Evolutionary conservation across 2,329 filamentous ascomycete species (phyloP).

Genomic region (Sporothrix humicola): DNA sequence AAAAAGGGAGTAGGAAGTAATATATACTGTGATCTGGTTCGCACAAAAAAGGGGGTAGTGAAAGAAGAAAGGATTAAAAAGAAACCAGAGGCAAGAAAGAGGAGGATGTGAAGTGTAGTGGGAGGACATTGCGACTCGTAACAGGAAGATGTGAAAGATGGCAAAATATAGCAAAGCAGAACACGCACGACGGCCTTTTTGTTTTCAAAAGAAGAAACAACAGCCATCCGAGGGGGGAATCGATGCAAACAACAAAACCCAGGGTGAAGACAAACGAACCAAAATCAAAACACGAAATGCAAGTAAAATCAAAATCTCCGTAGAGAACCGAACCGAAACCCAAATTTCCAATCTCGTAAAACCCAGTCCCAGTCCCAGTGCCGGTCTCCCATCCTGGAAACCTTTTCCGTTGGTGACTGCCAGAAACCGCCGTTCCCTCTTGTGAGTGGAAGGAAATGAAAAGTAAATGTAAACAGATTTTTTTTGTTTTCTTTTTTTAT

Average conservation of each 20-base stretch:
- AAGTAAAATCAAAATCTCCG: neutral
- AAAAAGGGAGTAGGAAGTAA: neutral
- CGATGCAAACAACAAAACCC: slow-evolving; percentile 25
- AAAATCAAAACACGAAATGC: neutral
- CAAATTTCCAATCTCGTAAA: slow-evolving; percentile 19
- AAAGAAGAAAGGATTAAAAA: slow-evolving; percentile 17
- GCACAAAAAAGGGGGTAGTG: slow-evolving; percentile 10
- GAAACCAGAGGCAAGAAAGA: slow-evolving; percentile 9
- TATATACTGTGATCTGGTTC: slow-evolving; percentile 25
- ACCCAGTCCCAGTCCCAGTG: neutral
- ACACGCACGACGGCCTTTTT: slow-evolving; percentile 8
- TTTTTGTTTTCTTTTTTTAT: neutral
- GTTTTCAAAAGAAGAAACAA: neutral
- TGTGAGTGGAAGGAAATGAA: neutral
- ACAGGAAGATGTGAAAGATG: neutral
- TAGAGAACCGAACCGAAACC: slow-evolving; percentile 23
- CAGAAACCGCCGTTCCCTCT: slow-evolving; percentile 16
- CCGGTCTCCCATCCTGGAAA: neutral
- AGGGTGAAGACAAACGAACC: neutral
- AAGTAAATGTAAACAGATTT: neutral
- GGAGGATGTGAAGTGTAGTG: neutral
- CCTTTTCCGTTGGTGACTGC: neutral
- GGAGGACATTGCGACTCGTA: slow-evolving; percentile 18
- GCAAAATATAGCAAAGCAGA: neutral
- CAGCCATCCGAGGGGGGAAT: slow-evolving; percentile 21